Evolutionary conservation across 306 rosid genomes (phyloP).

Genomic region (Lathyrus oleraceus): DNA sequence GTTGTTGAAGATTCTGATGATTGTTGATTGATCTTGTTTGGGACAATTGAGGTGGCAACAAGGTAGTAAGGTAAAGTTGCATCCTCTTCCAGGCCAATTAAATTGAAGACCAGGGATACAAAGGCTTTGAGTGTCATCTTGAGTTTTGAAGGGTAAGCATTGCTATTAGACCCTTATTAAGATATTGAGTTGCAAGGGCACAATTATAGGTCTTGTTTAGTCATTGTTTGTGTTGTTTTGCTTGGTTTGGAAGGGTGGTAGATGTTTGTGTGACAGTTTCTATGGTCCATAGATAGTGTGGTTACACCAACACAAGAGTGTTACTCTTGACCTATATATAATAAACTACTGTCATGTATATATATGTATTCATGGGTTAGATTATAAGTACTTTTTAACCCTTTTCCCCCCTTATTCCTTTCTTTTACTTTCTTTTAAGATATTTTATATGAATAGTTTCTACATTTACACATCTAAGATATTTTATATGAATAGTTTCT

Average conservation of each 20-base stretch:
- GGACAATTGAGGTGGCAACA: slow-evolving; percentile 21
- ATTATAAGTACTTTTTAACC: no score
- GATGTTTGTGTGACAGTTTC: slow-evolving; percentile 49
- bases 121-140: slow-evolving; percentile 55
- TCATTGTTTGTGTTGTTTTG: slow-evolving; percentile 46
- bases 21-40: slow-evolving; percentile 28
- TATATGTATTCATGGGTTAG: no score
- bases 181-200: slow-evolving; percentile 34
- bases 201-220: slow-evolving; percentile 28
- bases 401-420: no score
- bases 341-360: no score
- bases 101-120: slow-evolving; percentile 47
- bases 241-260: slow-evolving; percentile 61
- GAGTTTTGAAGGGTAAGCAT: slow-evolving; percentile 5
- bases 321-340: slow-evolving; percentile 67
- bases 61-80: slow-evolving; percentile 35
- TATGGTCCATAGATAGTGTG: slow-evolving; percentile 46
- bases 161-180: slow-evolving; percentile 40
- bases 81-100: slow-evolving; percentile 42
- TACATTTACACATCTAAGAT: no score
- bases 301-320: slow-evolving; percentile 80
- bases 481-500: no score
- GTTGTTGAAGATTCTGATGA: slow-evolving; percentile 35
- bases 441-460: no score
- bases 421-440: no score